phyloP scores from a whole-genome alignment of 163 green algal species.

The Coccomyxa subellipsoidea region DNA sequence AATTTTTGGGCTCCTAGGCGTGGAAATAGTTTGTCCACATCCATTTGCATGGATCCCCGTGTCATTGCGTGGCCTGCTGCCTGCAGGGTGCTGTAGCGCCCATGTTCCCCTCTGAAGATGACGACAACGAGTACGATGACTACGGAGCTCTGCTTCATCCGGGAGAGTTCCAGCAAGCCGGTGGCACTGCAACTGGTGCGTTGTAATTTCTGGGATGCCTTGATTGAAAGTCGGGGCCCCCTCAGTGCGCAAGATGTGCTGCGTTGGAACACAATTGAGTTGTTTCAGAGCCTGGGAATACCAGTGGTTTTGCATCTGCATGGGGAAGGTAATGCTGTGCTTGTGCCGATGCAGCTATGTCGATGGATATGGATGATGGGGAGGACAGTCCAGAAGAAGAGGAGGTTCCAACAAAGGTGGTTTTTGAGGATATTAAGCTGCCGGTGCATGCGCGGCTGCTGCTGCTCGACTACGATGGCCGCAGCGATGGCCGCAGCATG shows the following conservation, averaged over 20 bases:
- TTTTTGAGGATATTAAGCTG: neutral
- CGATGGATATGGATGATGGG: neutral
- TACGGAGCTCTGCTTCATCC: slow-evolving; percentile 63
- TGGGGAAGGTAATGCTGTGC: neutral
- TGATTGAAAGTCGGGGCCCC: too few species aligned
- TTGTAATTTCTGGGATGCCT: neutral
- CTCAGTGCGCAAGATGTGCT: too few species aligned
- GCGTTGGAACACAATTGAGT: too few species aligned
- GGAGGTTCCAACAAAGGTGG: neutral
- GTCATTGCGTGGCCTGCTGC: too few species aligned
- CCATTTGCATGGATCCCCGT: too few species aligned
- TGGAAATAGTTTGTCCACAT: too few species aligned
- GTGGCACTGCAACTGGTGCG: slow-evolving; percentile 7
- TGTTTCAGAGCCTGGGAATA: too few species aligned
- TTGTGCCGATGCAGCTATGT: neutral
- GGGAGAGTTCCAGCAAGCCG: slow-evolving; percentile 16
- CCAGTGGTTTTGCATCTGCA: too few species aligned
- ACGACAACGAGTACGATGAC: slow-evolving; percentile 58
- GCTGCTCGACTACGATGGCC: slow-evolving; percentile 60
- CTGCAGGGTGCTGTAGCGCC: slow-evolving; percentile 46
- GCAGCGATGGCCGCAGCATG: slow-evolving; percentile 59
- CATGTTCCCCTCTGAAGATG: slow-evolving; percentile 82
- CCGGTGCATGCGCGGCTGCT: neutral
- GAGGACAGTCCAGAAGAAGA: slow-evolving; percentile 18
- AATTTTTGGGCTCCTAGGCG: too few species aligned